phyloP scores from a whole-genome alignment of 129 eudicot species.

The Kitagawia praeruptora region DNA sequence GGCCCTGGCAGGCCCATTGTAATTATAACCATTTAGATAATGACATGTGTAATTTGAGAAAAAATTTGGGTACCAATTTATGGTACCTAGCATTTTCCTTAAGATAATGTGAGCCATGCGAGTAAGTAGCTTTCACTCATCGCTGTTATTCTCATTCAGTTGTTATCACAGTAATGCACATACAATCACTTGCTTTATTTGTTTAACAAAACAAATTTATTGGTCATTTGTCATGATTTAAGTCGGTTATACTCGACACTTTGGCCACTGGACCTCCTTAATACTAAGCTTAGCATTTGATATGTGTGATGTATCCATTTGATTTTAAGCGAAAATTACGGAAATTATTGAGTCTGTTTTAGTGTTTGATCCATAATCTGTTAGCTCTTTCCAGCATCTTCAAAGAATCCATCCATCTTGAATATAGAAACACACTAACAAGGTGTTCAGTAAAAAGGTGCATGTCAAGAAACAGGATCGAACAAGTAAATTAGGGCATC shows the following conservation, averaged over 20 bases:
- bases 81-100: too few species aligned
- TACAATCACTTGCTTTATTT: slow-evolving; percentile 24
- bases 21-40: too few species aligned
- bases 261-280: neutral
- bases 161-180: slow-evolving; percentile 4
- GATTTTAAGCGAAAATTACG: neutral
- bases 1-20: too few species aligned
- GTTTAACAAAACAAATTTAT: slow-evolving; percentile 8
- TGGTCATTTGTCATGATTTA: slow-evolving; percentile 13
- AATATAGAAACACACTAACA: too few species aligned
- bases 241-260: slow-evolving; percentile 3
- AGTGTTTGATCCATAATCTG: neutral
- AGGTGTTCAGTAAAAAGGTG: too few species aligned
- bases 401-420: neutral
- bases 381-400: neutral
- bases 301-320: neutral
- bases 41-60: too few species aligned
- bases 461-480: too few species aligned
- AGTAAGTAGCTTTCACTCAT: slow-evolving; percentile 16
- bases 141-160: slow-evolving; percentile 2
- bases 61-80: too few species aligned
- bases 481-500: too few species aligned
- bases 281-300: neutral
- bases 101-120: slow-evolving; percentile 16
- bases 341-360: neutral